Base-by-base conservation (phyloP, 2,329 filamentous ascomycete species). In the Pochonia chlamydosporia region DNA sequence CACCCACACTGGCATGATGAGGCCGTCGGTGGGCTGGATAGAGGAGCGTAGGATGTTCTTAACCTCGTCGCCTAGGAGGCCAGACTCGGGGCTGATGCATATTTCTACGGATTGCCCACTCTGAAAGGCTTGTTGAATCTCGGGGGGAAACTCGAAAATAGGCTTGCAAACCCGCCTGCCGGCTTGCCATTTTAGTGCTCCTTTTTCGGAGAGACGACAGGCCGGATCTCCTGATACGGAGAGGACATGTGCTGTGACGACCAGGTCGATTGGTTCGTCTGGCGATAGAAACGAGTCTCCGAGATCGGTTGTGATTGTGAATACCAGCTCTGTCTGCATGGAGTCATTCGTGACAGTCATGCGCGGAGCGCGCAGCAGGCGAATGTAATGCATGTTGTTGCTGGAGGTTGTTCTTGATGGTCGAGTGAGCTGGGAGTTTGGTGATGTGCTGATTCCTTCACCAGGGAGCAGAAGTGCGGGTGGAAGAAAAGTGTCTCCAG, bases 301-400 rank as follows among this genome's bases (percentile, higher is more conserved):
- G 1, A 81, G 67, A 49, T 82, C 78, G 11, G 77, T 81, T 10
- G 75, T 79, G 53, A 82, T 72, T 49, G 76, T 73, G 50, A 82
- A 63, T 1, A 78, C 64, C 3, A 81, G 56, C 42, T 69, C 67
- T 7, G 76, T 56, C 13, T 54, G 16, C 54, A 63, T 53, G 49
- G 53, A 53, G 40, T 53, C 49, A 49, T 56, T 44, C 11, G 54
- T 31, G 47, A 44, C 55, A 1, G 60, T 58, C 39, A 75, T 57
- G 53, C 65, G 66, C 3, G 72, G 73, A 3, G 72, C 66, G 13
- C 77, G 68, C 26, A 81, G 63, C 5, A 80, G 69, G 33, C 77
- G 72, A 48, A 81, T 71, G 64, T 81, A 82, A 54, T 81, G 76
- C 78, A 81, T 82, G 40, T 31, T 44, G 18, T 21, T n/a, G n/a